A percentile compares a stretch with the other conserved stretches of the same genome.
Conservation (phyloP, 495 filamentous ascomycete genomes). For the Podospora didyma region DNA sequence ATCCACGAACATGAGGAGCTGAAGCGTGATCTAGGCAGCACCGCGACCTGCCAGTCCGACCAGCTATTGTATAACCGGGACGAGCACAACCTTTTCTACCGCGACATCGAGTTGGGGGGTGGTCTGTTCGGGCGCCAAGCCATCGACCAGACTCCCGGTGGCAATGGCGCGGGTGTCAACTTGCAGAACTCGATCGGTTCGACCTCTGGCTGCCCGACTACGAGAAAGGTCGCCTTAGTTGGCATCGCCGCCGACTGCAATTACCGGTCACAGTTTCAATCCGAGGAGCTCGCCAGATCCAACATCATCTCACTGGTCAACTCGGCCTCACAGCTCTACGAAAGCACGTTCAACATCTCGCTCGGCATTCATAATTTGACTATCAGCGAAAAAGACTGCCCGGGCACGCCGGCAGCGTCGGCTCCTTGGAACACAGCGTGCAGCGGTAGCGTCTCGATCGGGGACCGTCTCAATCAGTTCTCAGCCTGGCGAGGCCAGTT, state of each 20-base stretch:
- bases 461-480: slow-evolving; percentile 79
- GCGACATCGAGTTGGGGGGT: slow-evolving; percentile 24
- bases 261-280: slow-evolving; percentile 68
- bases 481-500: slow-evolving; percentile 76
- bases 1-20: slow-evolving; percentile 18
- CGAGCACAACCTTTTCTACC: slow-evolving; percentile 62
- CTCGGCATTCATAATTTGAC: slow-evolving; percentile 84
- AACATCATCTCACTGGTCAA: slow-evolving; percentile 86
- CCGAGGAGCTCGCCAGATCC: slow-evolving; percentile 51
- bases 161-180: slow-evolving; percentile 82
- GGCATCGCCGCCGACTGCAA: slow-evolving; percentile 92
- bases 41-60: slow-evolving; percentile 58
- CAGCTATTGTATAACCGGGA: slow-evolving; percentile 66
- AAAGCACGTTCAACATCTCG: slow-evolving; percentile 88
- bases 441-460: slow-evolving; percentile 56
- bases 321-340: slow-evolving; percentile 79
- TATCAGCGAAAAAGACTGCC: slow-evolving; percentile 65
- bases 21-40: slow-evolving; percentile 33
- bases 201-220: slow-evolving; percentile 76
- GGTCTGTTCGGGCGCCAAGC: slow-evolving; percentile 39
- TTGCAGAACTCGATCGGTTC: slow-evolving; percentile 75
- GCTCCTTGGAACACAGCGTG: slow-evolving; percentile 83
- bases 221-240: slow-evolving; percentile 83
- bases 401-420: slow-evolving; percentile 55
- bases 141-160: slow-evolving; percentile 53